These are phyloP conservation scores for Trypanosoma boissoni DNA, from an alignment of 208 protist species.

Conservation along the genomic window DNA sequence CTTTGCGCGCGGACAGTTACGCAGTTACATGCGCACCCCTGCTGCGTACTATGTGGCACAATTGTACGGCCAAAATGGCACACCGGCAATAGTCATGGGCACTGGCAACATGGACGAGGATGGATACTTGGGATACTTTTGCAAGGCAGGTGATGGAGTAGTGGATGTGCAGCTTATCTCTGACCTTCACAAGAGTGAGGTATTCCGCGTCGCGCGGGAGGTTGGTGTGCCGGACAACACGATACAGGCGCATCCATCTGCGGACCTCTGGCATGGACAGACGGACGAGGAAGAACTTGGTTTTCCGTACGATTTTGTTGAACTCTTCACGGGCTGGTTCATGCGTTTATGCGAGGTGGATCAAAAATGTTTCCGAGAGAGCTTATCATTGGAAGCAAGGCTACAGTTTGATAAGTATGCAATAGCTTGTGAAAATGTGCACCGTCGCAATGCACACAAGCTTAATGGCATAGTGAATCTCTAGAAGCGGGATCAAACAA, in stretches of 20 bases:
- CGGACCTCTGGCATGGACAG: slow-evolving; percentile 95
- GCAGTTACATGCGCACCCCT: slow-evolving; percentile 95
- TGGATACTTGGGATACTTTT: slow-evolving; percentile 96
- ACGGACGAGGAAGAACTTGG: slow-evolving; percentile 97
- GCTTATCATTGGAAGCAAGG: slow-evolving; percentile 44
- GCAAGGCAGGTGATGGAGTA: slow-evolving; percentile 96
- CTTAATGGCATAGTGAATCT: slow-evolving; percentile 70
- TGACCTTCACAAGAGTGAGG: slow-evolving; percentile 96
- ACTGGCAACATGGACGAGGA: slow-evolving; percentile 97
- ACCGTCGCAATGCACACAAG: slow-evolving; percentile 92
- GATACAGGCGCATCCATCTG: slow-evolving; percentile 85
- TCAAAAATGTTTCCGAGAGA: slow-evolving; percentile 43
- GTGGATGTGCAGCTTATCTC: slow-evolving; percentile 95
- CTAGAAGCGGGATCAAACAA: slow-evolving; percentile 21
- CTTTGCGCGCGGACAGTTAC: slow-evolving; percentile 93
- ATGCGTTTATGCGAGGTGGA: slow-evolving; percentile 46
- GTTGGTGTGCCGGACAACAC: slow-evolving; percentile 84
- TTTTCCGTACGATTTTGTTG: slow-evolving; percentile 95
- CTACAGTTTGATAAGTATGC: slow-evolving; percentile 77
- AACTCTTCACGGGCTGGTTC: slow-evolving; percentile 92
- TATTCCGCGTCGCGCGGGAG: slow-evolving; percentile 74
- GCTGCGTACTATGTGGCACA: slow-evolving; percentile 93
- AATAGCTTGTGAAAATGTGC: slow-evolving; percentile 68
- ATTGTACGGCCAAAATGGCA: slow-evolving; percentile 79
- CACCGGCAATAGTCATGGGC: slow-evolving; percentile 93